Percentiles rank a stretch among this genome's conserved stretches.
Conservation (phyloP, 2,329 filamentous ascomycete species). For the Pseudogymnoascus sp. region DNA sequence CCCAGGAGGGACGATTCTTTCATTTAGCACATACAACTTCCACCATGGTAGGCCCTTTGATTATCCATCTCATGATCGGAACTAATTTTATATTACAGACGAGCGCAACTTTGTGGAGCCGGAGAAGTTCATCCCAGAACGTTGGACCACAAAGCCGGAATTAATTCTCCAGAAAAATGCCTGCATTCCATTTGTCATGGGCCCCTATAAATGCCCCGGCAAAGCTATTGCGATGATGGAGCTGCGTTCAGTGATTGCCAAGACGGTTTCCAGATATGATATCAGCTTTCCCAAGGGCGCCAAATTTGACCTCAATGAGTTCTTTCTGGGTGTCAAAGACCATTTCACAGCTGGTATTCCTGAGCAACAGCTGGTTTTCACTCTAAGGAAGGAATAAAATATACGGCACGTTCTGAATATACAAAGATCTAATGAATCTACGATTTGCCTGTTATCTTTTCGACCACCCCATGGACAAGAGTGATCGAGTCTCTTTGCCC, state of each 20-base stretch:
- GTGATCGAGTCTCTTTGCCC: background rate
- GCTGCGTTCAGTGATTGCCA: slow-evolving; percentile 24
- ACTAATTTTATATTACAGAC: slow-evolving; percentile 9
- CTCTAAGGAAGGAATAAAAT: background rate
- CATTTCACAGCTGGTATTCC: slow-evolving; percentile 14
- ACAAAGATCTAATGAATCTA: background rate
- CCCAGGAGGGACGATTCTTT: slow-evolving; percentile 14
- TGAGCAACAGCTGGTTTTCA: slow-evolving; percentile 10
- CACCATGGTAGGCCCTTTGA: slow-evolving; percentile 14
- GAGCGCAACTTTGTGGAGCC: slow-evolving; percentile 16
- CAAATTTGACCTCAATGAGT: slow-evolving; percentile 8
- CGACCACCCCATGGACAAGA: background rate
- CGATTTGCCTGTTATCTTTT: background rate
- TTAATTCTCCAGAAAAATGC: slow-evolving; percentile 21
- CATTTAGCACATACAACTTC: slow-evolving; percentile 13
- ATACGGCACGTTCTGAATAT: background rate
- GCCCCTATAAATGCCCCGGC: slow-evolving; percentile 27
- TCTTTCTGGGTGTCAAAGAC: slow-evolving; percentile 14
- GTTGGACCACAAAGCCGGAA: slow-evolving; percentile 22
- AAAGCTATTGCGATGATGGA: slow-evolving; percentile 29
- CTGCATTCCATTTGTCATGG: slow-evolving; percentile 23
- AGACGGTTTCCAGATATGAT: slow-evolving; percentile 19
- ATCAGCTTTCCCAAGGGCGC: slow-evolving; percentile 20
- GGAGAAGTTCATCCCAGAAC: slow-evolving; percentile 28
- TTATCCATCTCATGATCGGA: background rate